Evolutionary conservation across 2,329 filamentous ascomycete species (phyloP).

Genomic region (Clonostachys rhizophaga): DNA sequence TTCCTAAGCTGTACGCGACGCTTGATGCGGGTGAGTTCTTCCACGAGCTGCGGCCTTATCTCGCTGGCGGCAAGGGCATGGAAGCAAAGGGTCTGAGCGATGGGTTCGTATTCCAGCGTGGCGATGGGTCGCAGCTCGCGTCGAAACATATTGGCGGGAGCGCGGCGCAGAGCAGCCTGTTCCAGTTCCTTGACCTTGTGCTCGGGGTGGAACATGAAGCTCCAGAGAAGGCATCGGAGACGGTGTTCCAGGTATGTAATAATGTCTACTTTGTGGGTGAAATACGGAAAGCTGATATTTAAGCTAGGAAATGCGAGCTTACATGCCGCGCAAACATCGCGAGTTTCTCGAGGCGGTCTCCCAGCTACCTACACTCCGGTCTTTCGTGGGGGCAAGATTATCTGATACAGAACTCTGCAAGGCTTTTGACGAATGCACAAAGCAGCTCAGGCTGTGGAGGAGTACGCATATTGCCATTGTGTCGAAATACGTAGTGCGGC

Average conservation of each 20-base stretch:
- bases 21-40: slow-evolving; percentile 10
- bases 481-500: slow-evolving; percentile 10
- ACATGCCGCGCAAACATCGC: slow-evolving; percentile 10
- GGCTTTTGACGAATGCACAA: slow-evolving; percentile 5
- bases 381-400: slow-evolving; percentile 3
- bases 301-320: slow-evolving; percentile 4
- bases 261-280: not conserved
- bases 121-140: slow-evolving; percentile 5
- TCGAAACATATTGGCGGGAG: slow-evolving; percentile 8
- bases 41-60: slow-evolving; percentile 6
- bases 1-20: slow-evolving; percentile 6
- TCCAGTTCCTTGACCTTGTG: slow-evolving; percentile 9
- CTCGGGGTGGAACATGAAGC: slow-evolving; percentile 6
- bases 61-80: slow-evolving; percentile 7
- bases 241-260: slow-evolving; percentile 6
- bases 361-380: slow-evolving; percentile 5
- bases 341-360: slow-evolving; percentile 6
- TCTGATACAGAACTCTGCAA: slow-evolving; percentile 1
- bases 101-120: slow-evolving; percentile 7
- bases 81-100: slow-evolving; percentile 6
- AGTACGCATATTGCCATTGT: slow-evolving; percentile 10
- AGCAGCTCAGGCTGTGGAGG: slow-evolving; percentile 7
- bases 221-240: not conserved
- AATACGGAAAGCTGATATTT: not conserved
- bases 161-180: slow-evolving; percentile 11